Evolutionary conservation across 345 rosid genomes (phyloP).

Genomic region (Citrus maxima): DNA sequence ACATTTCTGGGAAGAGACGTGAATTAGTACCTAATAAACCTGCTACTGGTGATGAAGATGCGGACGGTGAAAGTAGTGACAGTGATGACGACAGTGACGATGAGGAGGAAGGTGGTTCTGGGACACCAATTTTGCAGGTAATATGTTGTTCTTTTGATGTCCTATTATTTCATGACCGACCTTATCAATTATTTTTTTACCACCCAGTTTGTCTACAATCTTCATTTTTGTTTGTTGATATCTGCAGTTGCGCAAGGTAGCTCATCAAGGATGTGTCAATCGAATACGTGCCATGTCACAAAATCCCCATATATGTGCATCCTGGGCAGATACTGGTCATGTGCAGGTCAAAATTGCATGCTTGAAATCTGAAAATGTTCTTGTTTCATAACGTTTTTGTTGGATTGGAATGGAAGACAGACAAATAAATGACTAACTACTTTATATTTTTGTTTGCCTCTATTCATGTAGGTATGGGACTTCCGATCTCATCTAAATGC

Average conservation of each 20-base stretch:
- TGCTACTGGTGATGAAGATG: constrained; percentile 44
- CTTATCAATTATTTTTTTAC: not conserved
- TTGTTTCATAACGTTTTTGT: not conserved
- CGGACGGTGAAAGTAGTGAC: constrained; percentile 64
- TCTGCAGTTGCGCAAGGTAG: constrained; percentile 65
- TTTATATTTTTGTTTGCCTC: not conserved
- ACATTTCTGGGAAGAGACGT: constrained; percentile 78
- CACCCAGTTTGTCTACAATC: not conserved
- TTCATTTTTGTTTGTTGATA: constrained; percentile 15
- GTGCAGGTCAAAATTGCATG: constrained; percentile 61
- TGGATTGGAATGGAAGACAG: not conserved
- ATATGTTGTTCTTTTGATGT: constrained; percentile 4
- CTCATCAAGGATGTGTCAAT: constrained; percentile 86
- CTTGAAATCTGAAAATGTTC: not conserved
- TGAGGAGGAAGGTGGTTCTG: constrained; percentile 56
- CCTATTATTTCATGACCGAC: not conserved
- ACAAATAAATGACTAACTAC: not conserved
- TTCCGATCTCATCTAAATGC: constrained; percentile 76
- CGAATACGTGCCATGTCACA: constrained; percentile 91
- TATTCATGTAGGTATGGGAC: constrained; percentile 76
- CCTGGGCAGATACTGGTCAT: constrained; percentile 91
- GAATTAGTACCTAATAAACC: constrained; percentile 59
- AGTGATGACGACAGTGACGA: constrained; percentile 74
- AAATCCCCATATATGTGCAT: constrained; percentile 83
- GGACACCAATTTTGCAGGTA: constrained; percentile 67